A percentile compares a stretch with the other conserved stretches of the same genome.
phyloP scores from a whole-genome alignment of 108 stramenopile species.

The Cyclotella cryptica region DNA sequence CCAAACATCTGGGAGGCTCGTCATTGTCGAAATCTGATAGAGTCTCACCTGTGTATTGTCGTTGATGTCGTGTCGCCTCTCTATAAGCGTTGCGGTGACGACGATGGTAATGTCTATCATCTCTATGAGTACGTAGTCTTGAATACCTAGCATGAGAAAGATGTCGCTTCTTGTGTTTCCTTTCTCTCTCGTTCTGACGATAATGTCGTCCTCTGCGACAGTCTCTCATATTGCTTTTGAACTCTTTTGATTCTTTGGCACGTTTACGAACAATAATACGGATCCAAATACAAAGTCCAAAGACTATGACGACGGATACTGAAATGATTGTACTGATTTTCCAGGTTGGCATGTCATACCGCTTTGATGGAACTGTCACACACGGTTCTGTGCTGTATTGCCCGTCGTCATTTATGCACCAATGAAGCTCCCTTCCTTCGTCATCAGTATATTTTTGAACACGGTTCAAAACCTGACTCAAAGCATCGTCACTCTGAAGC shows the following conservation, averaged over 20 bases:
- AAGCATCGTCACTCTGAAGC: background rate
- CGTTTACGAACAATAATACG: background rate
- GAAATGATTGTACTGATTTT: background rate
- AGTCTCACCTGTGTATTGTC: too few species aligned
- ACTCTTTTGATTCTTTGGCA: background rate
- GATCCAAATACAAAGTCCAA: background rate
- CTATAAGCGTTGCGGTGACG: background rate
- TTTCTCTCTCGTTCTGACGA: background rate
- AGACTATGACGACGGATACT: background rate
- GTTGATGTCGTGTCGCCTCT: background rate
- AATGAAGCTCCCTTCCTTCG: background rate
- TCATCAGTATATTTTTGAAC: background rate
- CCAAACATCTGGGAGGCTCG: too few species aligned
- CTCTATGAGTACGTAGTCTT: background rate
- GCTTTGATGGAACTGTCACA: background rate
- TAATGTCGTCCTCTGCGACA: background rate
- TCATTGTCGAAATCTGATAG: too few species aligned
- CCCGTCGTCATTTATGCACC: background rate
- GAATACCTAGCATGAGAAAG: background rate
- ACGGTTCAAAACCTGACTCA: background rate
- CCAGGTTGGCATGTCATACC: background rate
- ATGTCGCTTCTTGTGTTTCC: background rate
- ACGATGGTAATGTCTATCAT: background rate
- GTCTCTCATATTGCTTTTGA: background rate
- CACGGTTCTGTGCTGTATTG: slow-evolving; percentile 1